phyloP scores from a whole-genome alignment of 257 asterid species.

The Gardenia jasminoides region DNA sequence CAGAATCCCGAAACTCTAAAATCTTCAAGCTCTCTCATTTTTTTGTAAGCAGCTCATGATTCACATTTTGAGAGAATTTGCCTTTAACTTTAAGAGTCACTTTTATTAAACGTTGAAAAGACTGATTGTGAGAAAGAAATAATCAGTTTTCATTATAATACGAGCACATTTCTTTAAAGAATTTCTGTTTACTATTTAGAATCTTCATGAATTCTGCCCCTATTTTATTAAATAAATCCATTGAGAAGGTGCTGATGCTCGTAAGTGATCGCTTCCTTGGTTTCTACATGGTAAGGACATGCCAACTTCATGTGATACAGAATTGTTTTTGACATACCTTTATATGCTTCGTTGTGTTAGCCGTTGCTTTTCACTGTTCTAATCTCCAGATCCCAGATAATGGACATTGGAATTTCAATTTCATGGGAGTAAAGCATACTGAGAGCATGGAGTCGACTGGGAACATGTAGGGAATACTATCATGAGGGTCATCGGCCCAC shows the following conservation, averaged over 20 bases:
- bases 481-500: conserved; percentile 93
- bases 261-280: conserved; percentile 96
- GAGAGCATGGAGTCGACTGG: conserved; percentile 86
- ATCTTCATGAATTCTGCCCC: conserved; percentile 42
- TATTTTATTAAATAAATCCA: conserved; percentile 27
- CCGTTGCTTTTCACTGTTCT: not conserved
- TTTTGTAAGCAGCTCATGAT: conserved; percentile 23
- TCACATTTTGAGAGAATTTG: conserved; percentile 7
- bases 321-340: not conserved
- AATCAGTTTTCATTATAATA: conserved; percentile 32
- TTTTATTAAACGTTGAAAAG: conserved; percentile 25
- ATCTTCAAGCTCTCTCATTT: conserved; percentile 27
- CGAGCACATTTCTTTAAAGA: conserved; percentile 47
- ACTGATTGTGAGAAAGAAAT: conserved; percentile 35
- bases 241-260: conserved; percentile 97
- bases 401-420: conserved; percentile 96
- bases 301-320: not conserved
- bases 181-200: conserved; percentile 42
- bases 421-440: conserved; percentile 94
- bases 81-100: conserved; percentile 33
- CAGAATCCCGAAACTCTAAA: not conserved
- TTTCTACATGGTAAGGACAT: conserved; percentile 77
- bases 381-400: conserved; percentile 72
- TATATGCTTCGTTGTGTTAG: not conserved
- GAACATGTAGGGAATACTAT: conserved; percentile 83